Conservation (phyloP, 345 rosid genomes). For the Melastoma malabathricum region DNA sequence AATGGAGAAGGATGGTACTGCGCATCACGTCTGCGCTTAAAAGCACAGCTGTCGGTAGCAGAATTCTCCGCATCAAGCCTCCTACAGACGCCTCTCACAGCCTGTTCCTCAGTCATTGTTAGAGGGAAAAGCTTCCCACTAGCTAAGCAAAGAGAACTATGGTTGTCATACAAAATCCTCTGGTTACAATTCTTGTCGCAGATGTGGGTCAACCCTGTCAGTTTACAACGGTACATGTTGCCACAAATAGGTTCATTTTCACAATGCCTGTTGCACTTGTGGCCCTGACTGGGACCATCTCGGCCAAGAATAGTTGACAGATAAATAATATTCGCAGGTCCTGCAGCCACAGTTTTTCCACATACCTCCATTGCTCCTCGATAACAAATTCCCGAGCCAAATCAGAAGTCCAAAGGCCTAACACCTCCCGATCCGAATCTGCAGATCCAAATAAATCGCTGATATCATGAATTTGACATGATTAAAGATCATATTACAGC, state of each 20-base stretch:
- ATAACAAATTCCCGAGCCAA: slow-evolving; percentile 1
- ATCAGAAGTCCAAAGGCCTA: slow-evolving; percentile 1
- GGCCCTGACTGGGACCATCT: slow-evolving; percentile 51
- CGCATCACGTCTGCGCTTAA: slow-evolving; percentile 78
- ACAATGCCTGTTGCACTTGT: slow-evolving; percentile 94
- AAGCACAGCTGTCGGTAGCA: slow-evolving; percentile 56
- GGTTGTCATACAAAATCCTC: slow-evolving; percentile 94
- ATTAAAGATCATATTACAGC: no score
- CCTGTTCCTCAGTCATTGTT: slow-evolving; percentile 67
- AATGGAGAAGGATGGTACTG: slow-evolving; percentile 80
- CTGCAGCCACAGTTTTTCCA: slow-evolving; percentile 53
- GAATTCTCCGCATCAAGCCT: slow-evolving; percentile 72
- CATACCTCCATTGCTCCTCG: slow-evolving; percentile 57
- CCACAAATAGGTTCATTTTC: slow-evolving; percentile 76
- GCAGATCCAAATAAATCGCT: slow-evolving; percentile 18
- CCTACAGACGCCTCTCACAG: slow-evolving; percentile 90
- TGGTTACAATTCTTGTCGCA: slow-evolving; percentile 99
- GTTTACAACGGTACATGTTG: slow-evolving; percentile 87
- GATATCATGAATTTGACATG: no score
- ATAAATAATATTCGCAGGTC: slow-evolving; percentile 72
- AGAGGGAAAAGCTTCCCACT: slow-evolving; percentile 76
- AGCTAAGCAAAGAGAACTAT: slow-evolving; percentile 81
- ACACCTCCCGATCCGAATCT: slow-evolving; percentile 6
- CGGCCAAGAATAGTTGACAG: slow-evolving; percentile 83
- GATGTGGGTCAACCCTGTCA: slow-evolving; percentile 85